phyloP scores from a whole-genome alignment of 345 rosid species.

The Euphorbia pulcherrima region DNA sequence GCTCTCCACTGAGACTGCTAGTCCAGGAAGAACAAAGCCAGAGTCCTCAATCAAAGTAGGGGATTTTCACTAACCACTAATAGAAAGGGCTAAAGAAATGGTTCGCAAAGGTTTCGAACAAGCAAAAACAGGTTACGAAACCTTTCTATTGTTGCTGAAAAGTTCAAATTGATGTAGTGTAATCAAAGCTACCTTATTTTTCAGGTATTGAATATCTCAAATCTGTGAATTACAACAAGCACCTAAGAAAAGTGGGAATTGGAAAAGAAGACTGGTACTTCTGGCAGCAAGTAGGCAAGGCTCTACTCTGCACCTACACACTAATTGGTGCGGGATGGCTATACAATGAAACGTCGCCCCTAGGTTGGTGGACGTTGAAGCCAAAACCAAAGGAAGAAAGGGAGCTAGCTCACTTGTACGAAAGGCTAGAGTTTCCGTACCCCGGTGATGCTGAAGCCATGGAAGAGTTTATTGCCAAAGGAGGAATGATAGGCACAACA shows the following conservation, averaged over 20 bases:
- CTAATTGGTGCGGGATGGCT: conserved; percentile 64
- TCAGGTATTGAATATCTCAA: conserved; percentile 54
- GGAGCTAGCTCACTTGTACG: conserved; percentile 71
- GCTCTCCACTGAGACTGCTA: background rate
- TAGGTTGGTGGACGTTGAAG: conserved; percentile 92
- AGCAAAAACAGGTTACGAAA: conserved; percentile 50
- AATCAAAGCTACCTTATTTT: background rate
- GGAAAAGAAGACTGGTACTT: conserved; percentile 63
- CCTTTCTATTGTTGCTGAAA: background rate
- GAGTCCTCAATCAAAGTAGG: background rate
- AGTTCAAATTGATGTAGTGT: conserved; percentile 22
- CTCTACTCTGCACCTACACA: conserved; percentile 67
- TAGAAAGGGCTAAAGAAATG: conserved; percentile 31
- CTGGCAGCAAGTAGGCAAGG: conserved; percentile 83
- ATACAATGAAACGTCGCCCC: conserved; percentile 75
- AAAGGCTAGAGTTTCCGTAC: conserved; percentile 73
- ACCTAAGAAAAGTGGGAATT: conserved; percentile 61
- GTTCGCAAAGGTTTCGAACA: conserved; percentile 51
- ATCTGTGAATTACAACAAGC: conserved; percentile 47
- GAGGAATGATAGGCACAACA: conserved; percentile 70
- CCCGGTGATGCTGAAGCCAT: conserved; percentile 82
- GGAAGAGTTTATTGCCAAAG: conserved; percentile 81
- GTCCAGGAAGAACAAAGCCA: background rate
- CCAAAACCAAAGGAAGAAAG: conserved; percentile 79
- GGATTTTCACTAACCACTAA: background rate